Percentiles rank a stretch among this genome's conserved stretches.
phyloP scores from a whole-genome alignment of 768 basidiomycete genomes.

The Auriscalpium orientale region DNA sequence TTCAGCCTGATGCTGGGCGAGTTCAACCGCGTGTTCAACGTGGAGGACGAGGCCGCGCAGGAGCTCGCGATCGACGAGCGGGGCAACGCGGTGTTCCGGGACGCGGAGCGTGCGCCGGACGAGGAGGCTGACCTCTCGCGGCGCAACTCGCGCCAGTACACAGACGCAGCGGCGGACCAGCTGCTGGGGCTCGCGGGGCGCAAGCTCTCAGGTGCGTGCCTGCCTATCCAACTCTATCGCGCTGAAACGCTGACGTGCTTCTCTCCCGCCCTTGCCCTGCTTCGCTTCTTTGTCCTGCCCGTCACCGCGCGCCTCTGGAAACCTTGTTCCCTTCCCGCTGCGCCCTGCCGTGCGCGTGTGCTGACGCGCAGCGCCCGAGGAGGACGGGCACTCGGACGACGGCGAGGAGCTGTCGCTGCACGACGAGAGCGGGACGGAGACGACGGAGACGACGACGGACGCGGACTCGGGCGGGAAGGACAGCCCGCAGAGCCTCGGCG shows the following conservation, averaged over 20 bases:
- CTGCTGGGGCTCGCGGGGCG: constrained; percentile 74
- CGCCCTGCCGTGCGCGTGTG: constrained; percentile 21
- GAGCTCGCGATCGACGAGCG: constrained; percentile 7
- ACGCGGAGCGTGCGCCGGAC: constrained; percentile 4
- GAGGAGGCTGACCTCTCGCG: constrained; percentile 37
- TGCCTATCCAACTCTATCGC: not conserved
- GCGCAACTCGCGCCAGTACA: constrained; percentile 80
- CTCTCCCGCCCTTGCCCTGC: no score
- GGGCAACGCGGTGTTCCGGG: not conserved
- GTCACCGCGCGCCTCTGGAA: not conserved
- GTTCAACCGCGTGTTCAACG: constrained; percentile 91
- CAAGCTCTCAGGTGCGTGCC: constrained; percentile 50
- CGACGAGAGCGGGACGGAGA: constrained; percentile 72
- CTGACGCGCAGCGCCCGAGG: constrained; percentile 28
- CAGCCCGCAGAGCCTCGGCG: constrained; percentile 15
- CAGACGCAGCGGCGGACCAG: constrained; percentile 75
- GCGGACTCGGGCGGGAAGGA: constrained; percentile 14
- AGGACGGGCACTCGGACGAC: constrained; percentile 58
- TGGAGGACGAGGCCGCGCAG: constrained; percentile 34
- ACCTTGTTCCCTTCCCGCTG: constrained; percentile 2
- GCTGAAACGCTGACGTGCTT: constrained; percentile 13
- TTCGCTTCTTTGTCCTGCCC: constrained; percentile 10
- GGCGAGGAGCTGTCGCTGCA: constrained; percentile 59
- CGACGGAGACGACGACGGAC: constrained; percentile 45
- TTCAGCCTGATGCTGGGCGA: constrained; percentile 92